A percentile compares a stretch with the other conserved stretches of the same genome.
Conservation (phyloP, 352 stramenopile species). For the Globisporangium spinosum region DNA sequence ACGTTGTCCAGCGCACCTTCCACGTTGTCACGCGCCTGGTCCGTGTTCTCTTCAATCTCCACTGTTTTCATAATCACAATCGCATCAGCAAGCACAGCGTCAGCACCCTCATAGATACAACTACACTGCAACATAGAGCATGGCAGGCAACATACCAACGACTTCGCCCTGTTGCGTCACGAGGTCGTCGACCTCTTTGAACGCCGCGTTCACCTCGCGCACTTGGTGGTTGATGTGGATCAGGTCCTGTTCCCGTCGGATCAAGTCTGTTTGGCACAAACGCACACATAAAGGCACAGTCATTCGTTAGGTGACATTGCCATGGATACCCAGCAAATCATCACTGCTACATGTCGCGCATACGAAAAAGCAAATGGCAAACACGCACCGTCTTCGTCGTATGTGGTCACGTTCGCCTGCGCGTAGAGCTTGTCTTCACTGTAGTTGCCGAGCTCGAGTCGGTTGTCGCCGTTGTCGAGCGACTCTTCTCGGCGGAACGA, state of each 20-base stretch:
- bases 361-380: background rate
- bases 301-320: background rate
- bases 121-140: background rate
- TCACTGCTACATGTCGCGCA: background rate
- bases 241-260: constrained; percentile 62
- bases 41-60: constrained; percentile 56
- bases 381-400: constrained; percentile 57
- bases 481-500: constrained; percentile 44
- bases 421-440: constrained; percentile 68
- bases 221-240: constrained; percentile 73
- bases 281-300: constrained; percentile 16
- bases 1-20: constrained; percentile 49
- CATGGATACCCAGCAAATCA: background rate
- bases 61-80: constrained; percentile 24
- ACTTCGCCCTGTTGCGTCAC: constrained; percentile 66
- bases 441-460: constrained; percentile 49
- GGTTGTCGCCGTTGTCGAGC: constrained; percentile 20
- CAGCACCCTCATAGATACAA: background rate
- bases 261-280: constrained; percentile 31
- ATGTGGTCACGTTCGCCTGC: constrained; percentile 54
- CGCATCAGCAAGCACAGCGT: background rate
- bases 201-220: constrained; percentile 61
- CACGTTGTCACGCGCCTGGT: constrained; percentile 45
- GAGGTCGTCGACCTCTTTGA: constrained; percentile 58
- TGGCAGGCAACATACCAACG: constrained; percentile 32